Conservation (phyloP, 225 moss, liverwort and hornwort genomes). For the Pseudoscleropodium purum region DNA sequence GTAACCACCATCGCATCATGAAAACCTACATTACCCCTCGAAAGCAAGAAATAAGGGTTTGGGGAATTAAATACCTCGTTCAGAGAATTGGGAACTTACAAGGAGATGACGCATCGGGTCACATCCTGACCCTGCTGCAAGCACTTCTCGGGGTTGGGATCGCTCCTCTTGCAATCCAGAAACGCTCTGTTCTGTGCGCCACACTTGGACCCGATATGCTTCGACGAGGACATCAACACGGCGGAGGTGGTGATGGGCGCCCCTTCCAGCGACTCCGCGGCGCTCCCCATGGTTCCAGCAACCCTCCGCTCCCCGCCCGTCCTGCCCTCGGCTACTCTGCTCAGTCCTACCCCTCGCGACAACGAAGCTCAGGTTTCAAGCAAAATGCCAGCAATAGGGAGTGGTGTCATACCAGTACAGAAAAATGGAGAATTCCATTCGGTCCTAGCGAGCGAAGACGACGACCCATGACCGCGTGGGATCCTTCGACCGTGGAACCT, state of each 20-base stretch:
- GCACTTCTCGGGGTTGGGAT: conserved; percentile 84
- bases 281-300: conserved; percentile 9
- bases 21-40: not conserved
- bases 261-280: conserved; percentile 16
- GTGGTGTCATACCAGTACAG: too few relatives aligned
- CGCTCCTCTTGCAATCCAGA: conserved; percentile 78
- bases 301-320: not conserved
- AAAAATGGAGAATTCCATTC: too few relatives aligned
- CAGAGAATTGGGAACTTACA: conserved; percentile 32
- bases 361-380: not conserved
- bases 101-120: conserved; percentile 82
- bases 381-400: not conserved
- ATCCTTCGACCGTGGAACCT: not conserved
- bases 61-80: not conserved
- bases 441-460: not conserved
- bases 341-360: not conserved
- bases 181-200: conserved; percentile 79
- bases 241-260: conserved; percentile 80
- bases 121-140: conserved; percentile 76
- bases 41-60: conserved; percentile 11
- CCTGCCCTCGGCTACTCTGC: not conserved
- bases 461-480: not conserved
- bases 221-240: conserved; percentile 76
- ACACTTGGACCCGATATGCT: conserved; percentile 73
- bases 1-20: not conserved